These are phyloP conservation scores for Suillus plorans DNA, from an alignment of 768 basidiomycete species.

Conservation along the genomic window DNA sequence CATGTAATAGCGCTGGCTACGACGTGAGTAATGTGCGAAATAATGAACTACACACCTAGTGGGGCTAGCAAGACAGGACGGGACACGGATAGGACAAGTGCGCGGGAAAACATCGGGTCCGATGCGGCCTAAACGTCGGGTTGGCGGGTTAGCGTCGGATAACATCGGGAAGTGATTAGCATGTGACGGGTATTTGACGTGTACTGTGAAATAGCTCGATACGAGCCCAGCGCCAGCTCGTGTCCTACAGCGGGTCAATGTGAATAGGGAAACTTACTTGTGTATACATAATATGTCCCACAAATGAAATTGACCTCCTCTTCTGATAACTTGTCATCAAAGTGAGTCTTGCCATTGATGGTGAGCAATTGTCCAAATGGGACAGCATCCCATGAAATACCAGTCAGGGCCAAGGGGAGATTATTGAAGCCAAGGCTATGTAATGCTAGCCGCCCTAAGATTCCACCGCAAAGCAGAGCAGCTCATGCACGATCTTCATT, in stretches of 20 bases:
- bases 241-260: not conserved
- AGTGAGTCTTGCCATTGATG: not conserved
- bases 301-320: not conserved
- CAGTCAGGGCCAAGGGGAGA: not conserved
- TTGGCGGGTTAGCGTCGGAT: too few species aligned
- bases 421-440: not conserved
- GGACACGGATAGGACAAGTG: too few species aligned
- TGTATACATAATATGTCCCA: not conserved
- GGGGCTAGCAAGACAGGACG: too few species aligned
- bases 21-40: too few species aligned
- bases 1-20: too few species aligned
- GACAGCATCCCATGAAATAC: not conserved
- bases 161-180: too few species aligned
- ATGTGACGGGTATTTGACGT: too few species aligned
- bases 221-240: too few species aligned
- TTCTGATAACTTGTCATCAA: not conserved
- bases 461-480: not conserved
- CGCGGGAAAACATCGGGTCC: too few species aligned
- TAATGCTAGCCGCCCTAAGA: not conserved
- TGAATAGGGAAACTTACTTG: not conserved
- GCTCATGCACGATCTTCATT: not conserved
- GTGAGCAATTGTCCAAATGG: not conserved
- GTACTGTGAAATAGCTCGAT: too few species aligned
- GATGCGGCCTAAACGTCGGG: too few species aligned
- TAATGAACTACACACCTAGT: too few species aligned